A percentile compares a stretch with the other conserved stretches of the same genome.
phyloP scores from a whole-genome alignment of 257 asterid genomes.

The Gardenia jasminoides region DNA sequence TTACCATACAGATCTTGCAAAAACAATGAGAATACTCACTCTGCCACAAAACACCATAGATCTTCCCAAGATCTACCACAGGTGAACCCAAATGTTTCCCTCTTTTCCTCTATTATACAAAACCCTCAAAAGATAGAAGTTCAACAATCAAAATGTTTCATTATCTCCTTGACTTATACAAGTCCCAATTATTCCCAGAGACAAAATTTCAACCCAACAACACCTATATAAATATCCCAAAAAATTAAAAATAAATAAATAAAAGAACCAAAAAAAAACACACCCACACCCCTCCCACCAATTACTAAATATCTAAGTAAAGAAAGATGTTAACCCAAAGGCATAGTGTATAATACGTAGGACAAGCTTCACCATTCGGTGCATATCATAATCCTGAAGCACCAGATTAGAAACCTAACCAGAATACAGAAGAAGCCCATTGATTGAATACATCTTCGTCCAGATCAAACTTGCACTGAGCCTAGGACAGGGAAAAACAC shows the following conservation, averaged over 20 bases:
- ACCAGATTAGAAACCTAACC: not conserved
- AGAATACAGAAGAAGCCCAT: not conserved
- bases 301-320: not conserved
- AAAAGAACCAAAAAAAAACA: too few species aligned
- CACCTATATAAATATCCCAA: too few species aligned
- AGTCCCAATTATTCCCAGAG: not conserved
- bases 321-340: not conserved
- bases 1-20: not conserved
- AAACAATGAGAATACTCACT: not conserved
- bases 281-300: too few species aligned
- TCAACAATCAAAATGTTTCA: not conserved
- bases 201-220: too few species aligned
- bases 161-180: not conserved
- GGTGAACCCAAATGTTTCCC: not conserved
- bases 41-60: not conserved
- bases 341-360: not conserved
- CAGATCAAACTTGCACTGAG: not conserved
- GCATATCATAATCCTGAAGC: not conserved
- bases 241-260: too few species aligned
- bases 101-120: not conserved
- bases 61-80: not conserved
- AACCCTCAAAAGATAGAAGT: not conserved
- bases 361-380: not conserved
- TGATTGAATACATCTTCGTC: not conserved
- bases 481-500: not conserved